Evolutionary conservation across 1,139 yeast species (phyloP), one percentile per base, ranked within the genome.

Genomic region (Nakaseomyces uthaithaninus): DNA sequence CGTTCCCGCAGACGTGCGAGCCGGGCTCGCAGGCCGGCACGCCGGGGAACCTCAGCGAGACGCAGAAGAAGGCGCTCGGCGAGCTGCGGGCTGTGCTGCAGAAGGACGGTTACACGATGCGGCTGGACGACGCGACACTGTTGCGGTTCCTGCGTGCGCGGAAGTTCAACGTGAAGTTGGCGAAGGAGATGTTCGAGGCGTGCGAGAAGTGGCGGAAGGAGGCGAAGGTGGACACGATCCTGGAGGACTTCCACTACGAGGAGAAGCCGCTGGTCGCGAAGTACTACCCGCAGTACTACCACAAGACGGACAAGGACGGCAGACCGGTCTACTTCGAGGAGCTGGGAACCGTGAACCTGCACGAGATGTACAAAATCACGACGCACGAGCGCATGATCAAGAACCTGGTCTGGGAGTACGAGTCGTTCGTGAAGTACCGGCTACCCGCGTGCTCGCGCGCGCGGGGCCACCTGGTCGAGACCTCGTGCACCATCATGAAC

Each of bases 361-460:
- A 76, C 28, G 91, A 85, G 61, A 84, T 89, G 94, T 77, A 84
- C 70, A 82, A 84, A 66, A 75, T 89, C 63, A 87, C 97, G 50
- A 78, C 89, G 27, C 93, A 85, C 63, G 95, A 89, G 52, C 80
- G 96, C 60, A 87, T 89, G 96, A 71, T 89, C 62, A 79, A 80
- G 66, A 89, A 89, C 65, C 72, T 89, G 58, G 95, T 86, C 39
- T 86, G 95, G 94, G 97, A 89, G 66, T 89, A 89, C 65, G 97
- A 89, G 68, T 74, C 93, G 38, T 86, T 89, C 65, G 76, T 79
- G 44, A 72, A 68, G 50, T 77, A 74, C 65, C 75, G 97, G 62
- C 71, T 89, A 53, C 95, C 96, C 33, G 96, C 96, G 14, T 83
- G 94, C 57, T 84, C 95, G 19, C 81, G 97, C 64, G 72, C 75